Conservation (phyloP, 2,329 filamentous ascomycete species). For the Pseudogymnoascus sp. region DNA sequence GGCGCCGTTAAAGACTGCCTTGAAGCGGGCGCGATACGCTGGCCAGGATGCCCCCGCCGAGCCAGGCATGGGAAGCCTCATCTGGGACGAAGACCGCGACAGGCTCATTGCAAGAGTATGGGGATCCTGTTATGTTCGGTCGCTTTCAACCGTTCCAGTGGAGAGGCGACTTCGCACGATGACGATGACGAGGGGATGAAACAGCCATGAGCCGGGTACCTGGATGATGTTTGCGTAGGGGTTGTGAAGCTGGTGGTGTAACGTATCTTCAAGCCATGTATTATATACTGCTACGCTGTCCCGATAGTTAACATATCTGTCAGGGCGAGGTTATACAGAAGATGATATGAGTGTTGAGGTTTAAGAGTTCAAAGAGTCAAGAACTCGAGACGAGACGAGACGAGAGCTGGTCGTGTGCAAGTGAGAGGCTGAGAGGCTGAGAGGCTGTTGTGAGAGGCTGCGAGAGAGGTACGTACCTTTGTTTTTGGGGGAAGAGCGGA, state of each 20-base stretch:
- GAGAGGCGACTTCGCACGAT: background rate
- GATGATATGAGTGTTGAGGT: background rate
- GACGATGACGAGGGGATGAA: conserved; percentile 2
- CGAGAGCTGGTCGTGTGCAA: background rate
- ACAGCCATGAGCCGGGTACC: conserved; percentile 4
- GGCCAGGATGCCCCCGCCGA: conserved; percentile 62
- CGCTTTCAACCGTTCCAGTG: conserved; percentile 2
- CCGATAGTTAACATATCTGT: background rate
- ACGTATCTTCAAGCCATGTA: background rate
- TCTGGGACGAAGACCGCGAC: conserved; percentile 13
- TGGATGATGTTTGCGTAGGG: background rate
- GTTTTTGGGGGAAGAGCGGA: background rate
- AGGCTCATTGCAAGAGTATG: background rate
- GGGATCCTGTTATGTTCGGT: background rate
- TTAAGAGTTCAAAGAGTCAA: background rate
- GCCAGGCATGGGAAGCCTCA: conserved; percentile 50
- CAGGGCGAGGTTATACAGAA: background rate
- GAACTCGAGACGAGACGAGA: too few species aligned
- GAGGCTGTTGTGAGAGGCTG: background rate
- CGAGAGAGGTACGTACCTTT: too few species aligned
- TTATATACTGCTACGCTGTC: background rate
- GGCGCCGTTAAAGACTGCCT: conserved; percentile 55
- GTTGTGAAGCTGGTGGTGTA: background rate
- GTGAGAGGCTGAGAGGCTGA: background rate
- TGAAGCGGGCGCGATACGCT: conserved; percentile 60